phyloP scores from a whole-genome alignment of 2,329 filamentous ascomycete species.

The Fusarium neocosmosporiellum region DNA sequence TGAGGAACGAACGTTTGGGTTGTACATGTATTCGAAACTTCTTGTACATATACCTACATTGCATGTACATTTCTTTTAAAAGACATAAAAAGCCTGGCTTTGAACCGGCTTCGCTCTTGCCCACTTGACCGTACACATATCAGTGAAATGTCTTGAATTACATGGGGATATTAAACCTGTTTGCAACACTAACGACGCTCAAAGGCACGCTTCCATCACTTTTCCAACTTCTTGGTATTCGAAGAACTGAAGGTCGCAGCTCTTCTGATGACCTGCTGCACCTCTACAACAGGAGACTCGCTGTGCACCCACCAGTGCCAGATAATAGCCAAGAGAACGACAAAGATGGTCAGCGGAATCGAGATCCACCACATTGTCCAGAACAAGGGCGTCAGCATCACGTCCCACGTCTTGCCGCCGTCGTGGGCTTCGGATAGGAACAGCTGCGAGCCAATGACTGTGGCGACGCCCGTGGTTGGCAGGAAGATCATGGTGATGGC shows the following conservation, averaged over 20 bases:
- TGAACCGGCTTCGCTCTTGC: neutral
- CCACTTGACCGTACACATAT: neutral
- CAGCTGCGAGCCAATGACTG: slow-evolving; percentile 45
- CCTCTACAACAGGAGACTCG: slow-evolving; percentile 34
- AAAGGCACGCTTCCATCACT: neutral
- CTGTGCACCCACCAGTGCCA: slow-evolving; percentile 47
- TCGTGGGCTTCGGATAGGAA: slow-evolving; percentile 35
- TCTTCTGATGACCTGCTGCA: slow-evolving; percentile 35
- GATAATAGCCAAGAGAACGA: slow-evolving; percentile 37
- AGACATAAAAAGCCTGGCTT: slow-evolving; percentile 4
- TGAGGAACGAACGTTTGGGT: neutral
- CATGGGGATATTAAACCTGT: neutral
- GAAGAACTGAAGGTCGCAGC: slow-evolving; percentile 36
- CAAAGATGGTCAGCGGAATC: slow-evolving; percentile 43
- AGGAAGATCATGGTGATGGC: slow-evolving; percentile 53
- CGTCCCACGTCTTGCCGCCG: slow-evolving; percentile 36
- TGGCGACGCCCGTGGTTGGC: slow-evolving; percentile 50
- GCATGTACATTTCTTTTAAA: slow-evolving; percentile 12
- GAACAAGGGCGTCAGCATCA: slow-evolving; percentile 42
- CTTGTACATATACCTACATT: slow-evolving; percentile 19
- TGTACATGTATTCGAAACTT: slow-evolving; percentile 16
- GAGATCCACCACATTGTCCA: slow-evolving; percentile 47
- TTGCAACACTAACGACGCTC: neutral
- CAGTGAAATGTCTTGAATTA: neutral
- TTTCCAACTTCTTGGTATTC: slow-evolving; percentile 13